A percentile compares a stretch with the other conserved stretches of the same genome.
Conservation (phyloP, 2,329 filamentous ascomycete genomes). For the Anisogramma anomala region DNA sequence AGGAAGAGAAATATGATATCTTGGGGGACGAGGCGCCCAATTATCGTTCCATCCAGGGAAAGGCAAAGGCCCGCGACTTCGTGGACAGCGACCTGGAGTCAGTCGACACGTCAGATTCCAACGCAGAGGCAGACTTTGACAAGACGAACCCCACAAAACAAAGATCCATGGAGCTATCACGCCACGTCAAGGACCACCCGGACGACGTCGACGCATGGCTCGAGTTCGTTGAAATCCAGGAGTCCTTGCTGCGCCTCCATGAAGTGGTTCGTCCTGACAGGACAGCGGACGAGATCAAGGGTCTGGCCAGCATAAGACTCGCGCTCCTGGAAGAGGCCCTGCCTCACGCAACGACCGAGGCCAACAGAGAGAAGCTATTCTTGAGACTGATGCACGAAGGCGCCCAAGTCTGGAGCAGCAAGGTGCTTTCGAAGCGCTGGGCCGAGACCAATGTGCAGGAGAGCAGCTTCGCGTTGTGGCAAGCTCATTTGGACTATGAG, state of each 20-base stretch:
- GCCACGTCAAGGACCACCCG: conserved; percentile 53
- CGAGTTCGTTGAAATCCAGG: conserved; percentile 67
- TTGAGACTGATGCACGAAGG: conserved; percentile 64
- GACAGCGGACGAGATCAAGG: conserved; percentile 51
- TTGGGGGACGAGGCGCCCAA: conserved; percentile 34
- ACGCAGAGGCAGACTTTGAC: conserved; percentile 23
- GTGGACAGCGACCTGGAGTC: conserved; percentile 40
- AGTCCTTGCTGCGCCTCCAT: conserved; percentile 46
- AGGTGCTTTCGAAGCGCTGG: conserved; percentile 55
- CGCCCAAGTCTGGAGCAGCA: conserved; percentile 57
- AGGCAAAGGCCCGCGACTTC: conserved; percentile 38
- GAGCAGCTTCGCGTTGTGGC: conserved; percentile 57
- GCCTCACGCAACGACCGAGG: conserved; percentile 34
- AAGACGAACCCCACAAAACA: conserved; percentile 36
- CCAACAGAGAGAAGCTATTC: conserved; percentile 48
- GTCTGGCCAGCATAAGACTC: conserved; percentile 68
- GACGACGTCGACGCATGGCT: conserved; percentile 63
- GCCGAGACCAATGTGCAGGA: conserved; percentile 40
- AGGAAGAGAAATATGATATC: conserved; percentile 27
- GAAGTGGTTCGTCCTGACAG: conserved; percentile 31
- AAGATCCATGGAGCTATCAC: conserved; percentile 50
- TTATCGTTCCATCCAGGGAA: conserved; percentile 56
- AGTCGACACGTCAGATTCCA: conserved; percentile 32
- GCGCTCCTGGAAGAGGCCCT: conserved; percentile 71
- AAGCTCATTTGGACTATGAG: conserved; percentile 57